phyloP scores from a whole-genome alignment of 257 asterid genomes.

The Solanum corneliomulleri region DNA sequence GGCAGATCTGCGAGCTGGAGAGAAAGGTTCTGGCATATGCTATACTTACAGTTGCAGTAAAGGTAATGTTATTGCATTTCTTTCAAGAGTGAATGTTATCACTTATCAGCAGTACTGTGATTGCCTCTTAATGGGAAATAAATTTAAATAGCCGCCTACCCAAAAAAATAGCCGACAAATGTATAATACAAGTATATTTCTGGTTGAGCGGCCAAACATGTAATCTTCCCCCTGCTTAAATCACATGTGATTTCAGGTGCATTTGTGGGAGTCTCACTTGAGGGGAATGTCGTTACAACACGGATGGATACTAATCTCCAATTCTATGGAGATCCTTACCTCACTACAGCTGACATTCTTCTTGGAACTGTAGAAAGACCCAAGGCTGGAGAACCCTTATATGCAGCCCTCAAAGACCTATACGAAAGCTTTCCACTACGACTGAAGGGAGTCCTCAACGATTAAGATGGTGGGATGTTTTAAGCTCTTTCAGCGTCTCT shows the following conservation, averaged over 20 bases:
- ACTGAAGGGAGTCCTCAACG: not conserved
- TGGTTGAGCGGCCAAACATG: not conserved
- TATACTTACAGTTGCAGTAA: conserved; percentile 98
- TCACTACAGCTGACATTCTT: conserved; percentile 83
- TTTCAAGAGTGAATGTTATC: not conserved
- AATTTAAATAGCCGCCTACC: not conserved
- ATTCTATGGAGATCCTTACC: conserved; percentile 93
- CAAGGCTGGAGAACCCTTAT: conserved; percentile 85
- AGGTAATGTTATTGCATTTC: conserved; percentile 34
- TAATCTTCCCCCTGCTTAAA: not conserved
- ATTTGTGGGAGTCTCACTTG: conserved; percentile 88
- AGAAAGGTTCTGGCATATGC: conserved; percentile 97
- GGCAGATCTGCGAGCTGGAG: conserved; percentile 98
- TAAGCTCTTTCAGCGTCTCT: not conserved
- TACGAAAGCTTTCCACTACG: conserved; percentile 29
- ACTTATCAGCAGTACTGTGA: not conserved
- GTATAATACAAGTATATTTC: not conserved
- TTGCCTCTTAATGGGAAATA: not conserved
- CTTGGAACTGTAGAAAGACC: conserved; percentile 89
- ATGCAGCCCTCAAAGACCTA: conserved; percentile 65
- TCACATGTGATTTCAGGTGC: conserved; percentile 65
- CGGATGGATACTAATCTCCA: conserved; percentile 91
- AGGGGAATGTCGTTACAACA: conserved; percentile 78
- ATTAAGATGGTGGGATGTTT: not conserved
- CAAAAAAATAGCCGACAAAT: not conserved